These are phyloP conservation scores for Boletellus sp. DNA, from an alignment of 768 basidiomycete genomes.

Conservation along the genomic window DNA sequence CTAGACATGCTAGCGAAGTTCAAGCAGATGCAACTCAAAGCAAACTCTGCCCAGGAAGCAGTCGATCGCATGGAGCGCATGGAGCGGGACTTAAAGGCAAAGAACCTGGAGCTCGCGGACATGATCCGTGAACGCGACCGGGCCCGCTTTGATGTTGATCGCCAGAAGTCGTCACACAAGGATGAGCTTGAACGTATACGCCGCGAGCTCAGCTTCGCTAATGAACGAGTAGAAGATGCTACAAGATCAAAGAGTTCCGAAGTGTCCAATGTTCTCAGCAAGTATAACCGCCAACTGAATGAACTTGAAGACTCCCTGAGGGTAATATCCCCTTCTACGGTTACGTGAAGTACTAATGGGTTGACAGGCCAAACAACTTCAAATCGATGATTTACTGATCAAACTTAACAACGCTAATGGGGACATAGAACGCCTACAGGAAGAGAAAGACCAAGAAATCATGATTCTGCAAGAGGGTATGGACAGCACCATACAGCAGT, in stretches of 20 bases:
- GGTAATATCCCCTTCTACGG: slow-evolving; percentile 42
- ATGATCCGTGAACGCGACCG: slow-evolving; percentile 98
- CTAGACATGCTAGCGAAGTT: slow-evolving; percentile 95
- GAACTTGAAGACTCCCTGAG: slow-evolving; percentile 96
- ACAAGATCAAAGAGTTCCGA: slow-evolving; percentile 90
- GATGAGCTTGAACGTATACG: slow-evolving; percentile 91
- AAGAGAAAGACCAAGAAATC: slow-evolving; percentile 98
- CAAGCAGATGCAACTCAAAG: slow-evolving; percentile 96
- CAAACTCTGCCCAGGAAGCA: slow-evolving; percentile 96
- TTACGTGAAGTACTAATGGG: slow-evolving; percentile 11
- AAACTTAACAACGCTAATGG: slow-evolving; percentile 72
- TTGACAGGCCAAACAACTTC: slow-evolving; percentile 84
- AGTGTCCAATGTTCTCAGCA: slow-evolving; percentile 79
- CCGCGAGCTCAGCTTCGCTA: slow-evolving; percentile 90
- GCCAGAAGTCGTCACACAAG: slow-evolving; percentile 90
- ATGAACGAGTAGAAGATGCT: slow-evolving; percentile 96
- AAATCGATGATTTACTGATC: slow-evolving; percentile 86
- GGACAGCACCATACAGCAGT: slow-evolving; percentile 85
- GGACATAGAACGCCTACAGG: slow-evolving; percentile 78
- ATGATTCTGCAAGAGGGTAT: slow-evolving; percentile 93
- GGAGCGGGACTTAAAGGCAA: slow-evolving; percentile 97
- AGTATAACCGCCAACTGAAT: slow-evolving; percentile 93
- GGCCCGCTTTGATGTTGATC: slow-evolving; percentile 91
- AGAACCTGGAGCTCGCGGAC: slow-evolving; percentile 96
- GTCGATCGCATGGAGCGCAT: slow-evolving; percentile 98